phyloP scores from a whole-genome alignment of 768 basidiomycete genomes.

The Naganishia antarctica region DNA sequence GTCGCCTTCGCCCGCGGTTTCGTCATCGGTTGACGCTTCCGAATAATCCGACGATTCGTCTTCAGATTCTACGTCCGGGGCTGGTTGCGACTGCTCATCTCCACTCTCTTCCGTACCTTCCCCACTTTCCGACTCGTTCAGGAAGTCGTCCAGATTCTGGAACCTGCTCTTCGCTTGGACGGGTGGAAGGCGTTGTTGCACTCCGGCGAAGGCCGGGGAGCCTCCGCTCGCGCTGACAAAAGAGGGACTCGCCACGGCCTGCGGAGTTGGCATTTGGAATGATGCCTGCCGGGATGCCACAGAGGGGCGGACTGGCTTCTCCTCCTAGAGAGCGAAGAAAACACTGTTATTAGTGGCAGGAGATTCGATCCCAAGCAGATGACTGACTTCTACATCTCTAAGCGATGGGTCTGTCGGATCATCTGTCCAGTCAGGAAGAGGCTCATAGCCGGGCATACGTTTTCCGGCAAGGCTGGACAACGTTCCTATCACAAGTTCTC shows the following conservation, averaged over 20 bases:
- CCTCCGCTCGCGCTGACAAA: not conserved
- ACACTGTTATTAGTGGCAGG: not conserved
- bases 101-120: conserved; percentile 26
- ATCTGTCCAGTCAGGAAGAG: conserved; percentile 81
- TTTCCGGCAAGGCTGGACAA: conserved; percentile 61
- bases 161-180: conserved; percentile 35
- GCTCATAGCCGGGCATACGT: conserved; percentile 55
- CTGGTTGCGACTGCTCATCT: not conserved
- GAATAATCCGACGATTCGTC: conserved; percentile 4
- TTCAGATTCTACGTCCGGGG: not conserved
- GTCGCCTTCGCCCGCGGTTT: conserved; percentile 2
- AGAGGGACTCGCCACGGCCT: not conserved
- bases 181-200: not conserved
- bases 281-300: not conserved
- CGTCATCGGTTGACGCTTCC: conserved; percentile 9
- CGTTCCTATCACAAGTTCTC: conserved; percentile 56
- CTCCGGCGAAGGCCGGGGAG: not conserved
- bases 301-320: conserved; percentile 1
- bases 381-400: conserved; percentile 55
- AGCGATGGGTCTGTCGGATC: conserved; percentile 72
- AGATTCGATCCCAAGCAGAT: not conserved
- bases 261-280: not conserved
- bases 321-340: not conserved
- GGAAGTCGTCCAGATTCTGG: conserved; percentile 45
- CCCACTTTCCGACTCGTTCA: conserved; percentile 34